A percentile compares a stretch with the other conserved stretches of the same genome.
Evolutionary conservation across 73 alveolate genomes (phyloP).

Genomic region (Paraurostyla sp.): DNA sequence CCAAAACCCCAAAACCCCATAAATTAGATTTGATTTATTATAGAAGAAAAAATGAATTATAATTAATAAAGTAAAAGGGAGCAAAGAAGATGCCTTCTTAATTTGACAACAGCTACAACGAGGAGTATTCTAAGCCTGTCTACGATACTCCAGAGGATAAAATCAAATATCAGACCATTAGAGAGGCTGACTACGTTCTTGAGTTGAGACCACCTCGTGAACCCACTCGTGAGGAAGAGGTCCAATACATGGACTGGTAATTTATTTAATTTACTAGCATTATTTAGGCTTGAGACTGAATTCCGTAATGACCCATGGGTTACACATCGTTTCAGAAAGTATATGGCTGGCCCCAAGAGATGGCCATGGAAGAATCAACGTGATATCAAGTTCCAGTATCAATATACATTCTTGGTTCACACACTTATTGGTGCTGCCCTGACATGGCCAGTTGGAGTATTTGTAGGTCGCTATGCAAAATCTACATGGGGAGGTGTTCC

Average conservation of each 20-base stretch:
- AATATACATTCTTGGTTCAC: neutral
- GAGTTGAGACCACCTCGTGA: constrained; percentile 31
- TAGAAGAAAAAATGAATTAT: constrained; percentile 39
- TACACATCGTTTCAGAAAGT: constrained; percentile 62
- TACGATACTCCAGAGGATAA: constrained; percentile 53
- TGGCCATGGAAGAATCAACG: constrained; percentile 65
- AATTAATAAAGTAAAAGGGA: constrained; percentile 48
- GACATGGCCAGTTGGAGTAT: constrained; percentile 52
- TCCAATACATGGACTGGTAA: constrained; percentile 52
- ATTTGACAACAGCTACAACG: constrained; percentile 38
- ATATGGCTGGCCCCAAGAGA: constrained; percentile 59
- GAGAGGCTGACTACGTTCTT: constrained; percentile 59
- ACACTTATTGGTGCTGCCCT: neutral
- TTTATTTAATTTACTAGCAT: neutral
- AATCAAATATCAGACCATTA: constrained; percentile 15
- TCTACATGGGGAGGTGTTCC: constrained; percentile 3
- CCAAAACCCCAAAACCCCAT: constrained; percentile 28
- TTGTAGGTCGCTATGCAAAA: neutral
- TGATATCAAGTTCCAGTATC: neutral
- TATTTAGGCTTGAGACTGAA: constrained; percentile 18
- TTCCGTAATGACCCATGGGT: constrained; percentile 47
- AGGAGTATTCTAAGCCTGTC: constrained; percentile 53
- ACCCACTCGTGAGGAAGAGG: constrained; percentile 53
- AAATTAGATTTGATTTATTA: neutral
- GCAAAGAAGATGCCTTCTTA: constrained; percentile 61